Conservation (phyloP, 768 basidiomycete genomes). For the Leccinum arenicola region DNA sequence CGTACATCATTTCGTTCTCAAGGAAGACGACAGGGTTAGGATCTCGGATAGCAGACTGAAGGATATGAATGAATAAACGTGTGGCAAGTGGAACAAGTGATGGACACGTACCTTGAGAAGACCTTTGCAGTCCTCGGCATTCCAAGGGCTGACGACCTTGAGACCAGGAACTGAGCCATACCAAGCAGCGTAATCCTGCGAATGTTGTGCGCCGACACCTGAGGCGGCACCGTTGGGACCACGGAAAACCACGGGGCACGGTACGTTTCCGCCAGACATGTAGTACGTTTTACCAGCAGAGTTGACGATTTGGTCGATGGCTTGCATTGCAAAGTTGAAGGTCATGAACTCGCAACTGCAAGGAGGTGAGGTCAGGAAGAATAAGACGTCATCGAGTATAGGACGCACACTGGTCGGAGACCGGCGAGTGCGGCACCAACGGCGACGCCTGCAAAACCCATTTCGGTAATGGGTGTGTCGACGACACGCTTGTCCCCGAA, state of each 20-base stretch:
- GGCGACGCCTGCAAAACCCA: constrained; percentile 97
- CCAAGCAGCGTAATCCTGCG: constrained; percentile 97
- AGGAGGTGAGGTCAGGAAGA: constrained; percentile 8
- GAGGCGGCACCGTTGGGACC: constrained; percentile 98
- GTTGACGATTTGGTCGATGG: constrained; percentile 99
- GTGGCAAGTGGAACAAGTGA: not conserved
- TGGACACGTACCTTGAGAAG: constrained; percentile 74
- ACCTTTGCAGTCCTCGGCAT: constrained; percentile 98
- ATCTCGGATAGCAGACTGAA: constrained; percentile 91
- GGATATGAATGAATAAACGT: not conserved
- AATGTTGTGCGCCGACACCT: constrained; percentile 96
- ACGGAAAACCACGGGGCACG: constrained; percentile 98
- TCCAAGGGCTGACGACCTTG: constrained; percentile 98
- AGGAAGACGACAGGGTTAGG: constrained; percentile 98
- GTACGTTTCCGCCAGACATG: constrained; percentile 99
- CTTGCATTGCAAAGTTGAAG: constrained; percentile 99
- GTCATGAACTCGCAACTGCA: constrained; percentile 99
- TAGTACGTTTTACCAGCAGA: constrained; percentile 99
- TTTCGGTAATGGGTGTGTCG: constrained; percentile 96
- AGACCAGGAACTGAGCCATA: constrained; percentile 90
- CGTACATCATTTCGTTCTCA: constrained; percentile 99
- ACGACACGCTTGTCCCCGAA: constrained; percentile 98
- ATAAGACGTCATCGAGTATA: not conserved
- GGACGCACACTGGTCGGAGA: constrained; percentile 81
- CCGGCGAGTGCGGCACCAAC: constrained; percentile 94